phyloP scores from a whole-genome alignment of 2,329 filamentous ascomycete genomes.

The Sporothrix variecibatus region DNA sequence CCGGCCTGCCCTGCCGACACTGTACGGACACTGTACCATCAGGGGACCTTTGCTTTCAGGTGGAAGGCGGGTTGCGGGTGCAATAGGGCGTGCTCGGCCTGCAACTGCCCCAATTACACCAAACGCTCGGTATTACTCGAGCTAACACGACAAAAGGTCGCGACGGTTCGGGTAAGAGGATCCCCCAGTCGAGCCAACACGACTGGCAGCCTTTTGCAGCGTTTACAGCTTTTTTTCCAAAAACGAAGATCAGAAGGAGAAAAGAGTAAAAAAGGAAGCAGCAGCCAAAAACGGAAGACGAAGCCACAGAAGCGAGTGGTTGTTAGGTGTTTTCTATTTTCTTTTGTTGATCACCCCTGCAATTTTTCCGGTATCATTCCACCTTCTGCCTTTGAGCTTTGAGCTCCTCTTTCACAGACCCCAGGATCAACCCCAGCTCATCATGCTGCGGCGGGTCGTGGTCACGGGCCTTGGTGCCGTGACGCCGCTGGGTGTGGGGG shows the following conservation, averaged over 20 bases:
- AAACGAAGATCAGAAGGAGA: neutral
- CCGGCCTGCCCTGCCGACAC: neutral
- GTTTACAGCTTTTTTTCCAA: neutral
- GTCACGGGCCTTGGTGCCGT: slow-evolving; percentile 82
- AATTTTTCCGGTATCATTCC: neutral
- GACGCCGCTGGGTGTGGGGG: slow-evolving; percentile 79
- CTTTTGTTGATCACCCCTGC: neutral
- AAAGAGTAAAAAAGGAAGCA: neutral
- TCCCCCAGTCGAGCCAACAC: neutral
- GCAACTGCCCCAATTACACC: neutral
- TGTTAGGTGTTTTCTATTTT: slow-evolving; percentile 1
- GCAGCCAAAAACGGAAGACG: neutral
- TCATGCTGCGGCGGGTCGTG: slow-evolving; percentile 65
- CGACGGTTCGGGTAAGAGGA: slow-evolving; percentile 14
- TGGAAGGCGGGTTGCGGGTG: neutral
- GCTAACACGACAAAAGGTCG: slow-evolving; percentile 19
- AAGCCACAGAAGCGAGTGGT: neutral
- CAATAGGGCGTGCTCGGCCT: neutral
- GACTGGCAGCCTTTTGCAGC: neutral
- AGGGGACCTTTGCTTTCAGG: neutral
- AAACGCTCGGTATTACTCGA: slow-evolving; percentile 13
- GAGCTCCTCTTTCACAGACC: neutral
- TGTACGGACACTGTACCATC: slow-evolving; percentile 21
- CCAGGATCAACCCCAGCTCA: neutral
- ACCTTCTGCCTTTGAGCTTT: neutral